Evolutionary conservation across 345 rosid genomes (phyloP).

Genomic region (Nasturtium officinale): DNA sequence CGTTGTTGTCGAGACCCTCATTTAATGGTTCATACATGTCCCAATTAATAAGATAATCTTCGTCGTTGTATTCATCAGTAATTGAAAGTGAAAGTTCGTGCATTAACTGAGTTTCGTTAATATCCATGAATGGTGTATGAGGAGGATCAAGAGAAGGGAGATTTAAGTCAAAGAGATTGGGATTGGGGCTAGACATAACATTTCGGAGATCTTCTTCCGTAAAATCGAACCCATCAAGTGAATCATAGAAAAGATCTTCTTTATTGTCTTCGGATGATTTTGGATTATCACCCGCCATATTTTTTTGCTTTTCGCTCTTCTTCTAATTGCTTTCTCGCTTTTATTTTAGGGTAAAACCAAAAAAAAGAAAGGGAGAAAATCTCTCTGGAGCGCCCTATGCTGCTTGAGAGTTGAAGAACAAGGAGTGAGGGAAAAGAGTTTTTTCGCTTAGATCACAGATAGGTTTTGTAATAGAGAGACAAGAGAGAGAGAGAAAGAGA

Average conservation of each 20-base stretch:
- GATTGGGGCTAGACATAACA: background rate
- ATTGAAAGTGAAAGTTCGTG: background rate
- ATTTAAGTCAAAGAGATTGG: background rate
- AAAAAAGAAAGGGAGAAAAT: background rate
- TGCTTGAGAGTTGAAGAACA: slow-evolving; percentile 44
- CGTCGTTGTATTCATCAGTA: background rate
- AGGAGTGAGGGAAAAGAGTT: slow-evolving; percentile 18
- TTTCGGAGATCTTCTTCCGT: background rate
- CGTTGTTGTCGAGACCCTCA: background rate
- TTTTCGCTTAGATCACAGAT: background rate
- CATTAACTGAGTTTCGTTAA: background rate
- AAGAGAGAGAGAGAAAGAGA: background rate
- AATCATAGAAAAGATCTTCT: background rate
- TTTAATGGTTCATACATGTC: background rate
- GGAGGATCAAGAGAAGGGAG: background rate
- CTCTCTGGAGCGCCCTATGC: slow-evolving; percentile 32
- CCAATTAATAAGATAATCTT: background rate
- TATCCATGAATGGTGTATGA: background rate
- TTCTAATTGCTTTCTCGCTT: slow-evolving; percentile 7
- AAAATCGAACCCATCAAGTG: background rate
- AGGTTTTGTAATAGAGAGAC: slow-evolving; percentile 16
- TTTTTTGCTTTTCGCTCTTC: slow-evolving; percentile 16
- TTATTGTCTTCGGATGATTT: background rate
- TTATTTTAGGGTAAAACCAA: background rate
- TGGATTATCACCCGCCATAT: slow-evolving; percentile 28